Evolutionary conservation across 306 rosid genomes (phyloP), one percentile per base, ranked within the genome.

Genomic region (Glycine latifolia): DNA sequence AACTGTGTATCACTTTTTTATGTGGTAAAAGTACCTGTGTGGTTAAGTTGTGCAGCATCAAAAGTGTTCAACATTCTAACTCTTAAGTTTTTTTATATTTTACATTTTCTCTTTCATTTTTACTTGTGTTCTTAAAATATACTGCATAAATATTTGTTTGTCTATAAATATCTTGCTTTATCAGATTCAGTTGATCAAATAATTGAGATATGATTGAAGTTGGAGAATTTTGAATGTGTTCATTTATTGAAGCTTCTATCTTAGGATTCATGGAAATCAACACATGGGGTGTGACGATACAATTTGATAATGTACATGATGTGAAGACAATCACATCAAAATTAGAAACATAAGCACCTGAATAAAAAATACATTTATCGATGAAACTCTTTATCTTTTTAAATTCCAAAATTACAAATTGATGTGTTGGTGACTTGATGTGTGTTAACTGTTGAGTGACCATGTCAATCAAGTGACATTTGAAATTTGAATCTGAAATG

Each of bases 1-100:
- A 89, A 91, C 92, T 87, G 14, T 94, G 90, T 91, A 88, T 93
- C 82, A 80, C 91, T 89, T 87, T 90, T 91, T 88, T 54, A 81
- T 90, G 86, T 80, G 78, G 77, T 85, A 79, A 68, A 83, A 63
- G 20, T 79, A 71, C 47, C 12, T 74, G 61, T 33, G 62, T 79
- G 72, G 67, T 79, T 79, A 80, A 76, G 82, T 52, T 46, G 63
- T 71, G 82, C 50, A 20, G 46, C 79, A 61, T 60, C 63, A 52
- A 69, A 67, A 44, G 33, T 80, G 53, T 70, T 69, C 73, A 60
- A 53, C 65, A 56, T 63, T 41, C 63, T 56, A 13, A 48, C 65
- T 49, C 76, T 4, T 15, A 47, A 44, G 52, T 47, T n/a, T 76
- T 11, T 71, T 8, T 11, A 62, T 8, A 70, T 71, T 65, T 77